Base-by-base conservation (phyloP, 2,329 filamentous ascomycete genomes). In the Ophiostoma quercus region DNA sequence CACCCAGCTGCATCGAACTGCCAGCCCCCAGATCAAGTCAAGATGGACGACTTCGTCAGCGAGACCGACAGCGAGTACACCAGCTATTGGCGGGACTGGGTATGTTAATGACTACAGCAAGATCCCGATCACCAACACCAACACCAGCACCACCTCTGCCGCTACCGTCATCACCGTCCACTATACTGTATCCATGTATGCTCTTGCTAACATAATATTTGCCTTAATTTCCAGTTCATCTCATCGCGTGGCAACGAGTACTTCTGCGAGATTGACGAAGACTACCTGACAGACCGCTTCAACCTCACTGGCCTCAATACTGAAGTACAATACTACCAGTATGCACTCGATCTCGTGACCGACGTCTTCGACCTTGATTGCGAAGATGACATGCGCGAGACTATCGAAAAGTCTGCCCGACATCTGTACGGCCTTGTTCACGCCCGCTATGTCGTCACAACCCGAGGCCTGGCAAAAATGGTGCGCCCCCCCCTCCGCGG, bases 81-180 rank as follows among this genome's bases (percentile, higher is more conserved):
- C 67, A 98, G 93, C 81, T 99, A 98, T 80, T 99, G 95, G 95
- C 86, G 94, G 79, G 95, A 99, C 82, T 99, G 95, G 95, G 95
- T 98, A 84, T 83, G 92, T 89, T 22, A 2, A 66, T 47, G 37
- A 29, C 37, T 16, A 25, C 63, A 34, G 4, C 34, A 34, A 34
- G 25, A 29, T 29, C 25, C 25, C 25, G 25, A 29, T 29, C 34
- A 34, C 8, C 34, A 34, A 6, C 34, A 34, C 34, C 34, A 34
- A 34, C 34, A 41, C 9, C 9, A 22, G 41, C 19, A 66, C 62
- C 19, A 22, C n/a, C 62, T 12, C 12, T n/a, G 12, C 29, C 60
- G 32, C 32, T 41, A 7, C 32, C 9, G 16, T 32, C 29, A 34
- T 19, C 60, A 8, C 29, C 60, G 32, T 11, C 16, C 19, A 14